These are phyloP conservation scores for Salicornia ramosissima DNA, from an alignment of 148 eudicot genomes.

Conservation along the genomic window DNA sequence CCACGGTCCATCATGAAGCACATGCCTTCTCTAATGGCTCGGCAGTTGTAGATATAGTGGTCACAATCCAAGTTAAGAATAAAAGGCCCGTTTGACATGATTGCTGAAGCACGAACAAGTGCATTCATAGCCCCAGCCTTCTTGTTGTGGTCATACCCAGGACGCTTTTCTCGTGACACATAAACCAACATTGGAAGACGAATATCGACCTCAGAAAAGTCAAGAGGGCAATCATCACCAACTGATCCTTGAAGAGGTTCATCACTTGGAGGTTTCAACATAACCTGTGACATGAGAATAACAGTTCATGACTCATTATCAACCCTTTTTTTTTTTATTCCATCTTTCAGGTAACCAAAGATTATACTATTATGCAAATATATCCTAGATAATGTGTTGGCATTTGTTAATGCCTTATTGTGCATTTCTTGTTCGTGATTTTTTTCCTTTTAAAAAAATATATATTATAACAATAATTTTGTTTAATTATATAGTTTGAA, in stretches of 20 bases:
- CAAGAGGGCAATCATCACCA: conserved; percentile 43
- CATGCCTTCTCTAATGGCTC: conserved; percentile 92
- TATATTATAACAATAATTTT: no score
- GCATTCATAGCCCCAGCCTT: conserved; percentile 99
- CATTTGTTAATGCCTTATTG: no score
- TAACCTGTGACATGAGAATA: conserved; percentile 45
- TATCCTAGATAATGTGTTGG: no score
- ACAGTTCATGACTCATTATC: conserved; percentile 1
- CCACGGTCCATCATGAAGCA: conserved; percentile 99
- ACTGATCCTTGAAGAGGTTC: conserved; percentile 54
- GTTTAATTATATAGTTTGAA: no score
- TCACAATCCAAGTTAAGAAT: conserved; percentile 91
- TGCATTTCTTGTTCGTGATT: background rate
- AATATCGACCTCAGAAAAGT: conserved; percentile 70
- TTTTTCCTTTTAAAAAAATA: no score
- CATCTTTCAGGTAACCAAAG: no score
- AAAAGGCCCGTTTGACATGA: conserved; percentile 95
- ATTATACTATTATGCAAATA: no score
- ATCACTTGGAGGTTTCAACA: conserved; percentile 95
- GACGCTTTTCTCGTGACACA: conserved; percentile 93
- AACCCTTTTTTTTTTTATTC: no score
- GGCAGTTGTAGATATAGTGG: conserved; percentile 86
- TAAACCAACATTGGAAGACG: conserved; percentile 91
- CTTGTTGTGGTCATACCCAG: conserved; percentile 97
- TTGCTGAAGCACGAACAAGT: conserved; percentile 89